phyloP scores from a whole-genome alignment of 208 protist genomes.

The Tetramitus jugosus region DNA sequence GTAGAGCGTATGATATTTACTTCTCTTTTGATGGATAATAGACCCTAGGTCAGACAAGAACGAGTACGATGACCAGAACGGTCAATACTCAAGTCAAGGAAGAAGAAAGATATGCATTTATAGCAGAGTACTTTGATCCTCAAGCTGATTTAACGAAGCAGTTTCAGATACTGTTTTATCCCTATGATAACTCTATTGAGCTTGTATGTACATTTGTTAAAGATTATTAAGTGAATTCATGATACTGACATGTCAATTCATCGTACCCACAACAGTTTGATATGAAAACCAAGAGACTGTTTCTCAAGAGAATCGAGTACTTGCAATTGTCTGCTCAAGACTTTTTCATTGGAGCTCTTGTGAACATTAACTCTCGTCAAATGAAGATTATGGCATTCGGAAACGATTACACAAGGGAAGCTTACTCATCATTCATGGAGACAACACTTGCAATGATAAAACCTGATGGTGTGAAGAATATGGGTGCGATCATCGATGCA shows the following conservation, averaged over 20 bases:
- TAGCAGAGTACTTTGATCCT: slow-evolving; percentile 25
- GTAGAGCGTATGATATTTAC: too few species aligned
- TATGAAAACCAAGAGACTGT: background rate
- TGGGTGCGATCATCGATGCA: slow-evolving; percentile 35
- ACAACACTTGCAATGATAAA: slow-evolving; percentile 33
- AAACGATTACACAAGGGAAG: slow-evolving; percentile 65
- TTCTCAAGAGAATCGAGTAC: slow-evolving; percentile 50
- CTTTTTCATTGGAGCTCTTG: slow-evolving; percentile 75
- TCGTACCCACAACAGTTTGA: background rate
- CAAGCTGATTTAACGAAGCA: slow-evolving; percentile 63
- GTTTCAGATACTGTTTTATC: slow-evolving; percentile 79
- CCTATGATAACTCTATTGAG: slow-evolving; percentile 76
- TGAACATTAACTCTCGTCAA: slow-evolving; percentile 79
- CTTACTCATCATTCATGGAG: slow-evolving; percentile 53
- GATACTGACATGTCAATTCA: too few species aligned
- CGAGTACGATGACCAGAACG: background rate
- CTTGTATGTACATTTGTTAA: slow-evolving; percentile 85
- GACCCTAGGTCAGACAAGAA: too few species aligned
- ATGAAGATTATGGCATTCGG: slow-evolving; percentile 78
- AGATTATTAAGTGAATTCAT: slow-evolving; percentile 72
- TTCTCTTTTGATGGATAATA: too few species aligned
- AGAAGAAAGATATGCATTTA: slow-evolving; percentile 15
- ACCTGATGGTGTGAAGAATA: slow-evolving; percentile 27
- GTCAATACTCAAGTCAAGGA: background rate
- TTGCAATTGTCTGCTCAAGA: slow-evolving; percentile 61